phyloP scores from a whole-genome alignment of 345 rosid species.

The Cardamine occulta region DNA sequence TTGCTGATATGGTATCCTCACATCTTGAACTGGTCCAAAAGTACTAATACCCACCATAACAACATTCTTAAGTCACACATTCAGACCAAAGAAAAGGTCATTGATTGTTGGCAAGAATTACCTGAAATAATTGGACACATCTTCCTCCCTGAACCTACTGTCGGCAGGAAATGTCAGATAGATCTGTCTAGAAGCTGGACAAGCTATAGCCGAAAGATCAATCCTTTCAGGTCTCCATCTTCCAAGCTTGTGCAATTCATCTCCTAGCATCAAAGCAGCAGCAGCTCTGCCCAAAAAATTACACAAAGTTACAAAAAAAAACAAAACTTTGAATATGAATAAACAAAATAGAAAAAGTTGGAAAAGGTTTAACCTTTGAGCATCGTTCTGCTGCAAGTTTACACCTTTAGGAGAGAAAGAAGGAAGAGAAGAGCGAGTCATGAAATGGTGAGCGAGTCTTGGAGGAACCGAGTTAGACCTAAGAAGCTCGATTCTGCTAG shows the following conservation, averaged over 20 bases:
- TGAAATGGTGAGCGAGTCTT: conserved; percentile 67
- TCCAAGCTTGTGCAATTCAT: conserved; percentile 67
- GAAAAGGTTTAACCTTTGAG: conserved; percentile 56
- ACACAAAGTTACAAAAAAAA: not conserved
- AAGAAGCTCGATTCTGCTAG: conserved; percentile 76
- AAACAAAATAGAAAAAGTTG: not conserved
- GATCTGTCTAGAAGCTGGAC: conserved; percentile 95
- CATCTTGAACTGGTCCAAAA: conserved; percentile 97
- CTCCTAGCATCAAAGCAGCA: conserved; percentile 73
- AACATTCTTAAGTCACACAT: conserved; percentile 26
- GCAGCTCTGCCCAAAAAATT: conserved; percentile 51
- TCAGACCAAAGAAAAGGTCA: conserved; percentile 19
- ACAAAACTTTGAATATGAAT: not conserved
- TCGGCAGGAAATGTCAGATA: conserved; percentile 97
- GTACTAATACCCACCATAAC: conserved; percentile 49
- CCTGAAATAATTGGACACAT: conserved; percentile 92
- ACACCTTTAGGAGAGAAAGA: conserved; percentile 75
- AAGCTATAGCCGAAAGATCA: conserved; percentile 61
- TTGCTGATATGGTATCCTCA: conserved; percentile 93
- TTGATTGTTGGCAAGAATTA: conserved; percentile 16
- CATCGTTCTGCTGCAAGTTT: conserved; percentile 65
- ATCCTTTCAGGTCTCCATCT: conserved; percentile 81
- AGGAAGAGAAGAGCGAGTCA: conserved; percentile 55
- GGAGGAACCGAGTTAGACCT: conserved; percentile 83
- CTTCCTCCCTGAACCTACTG: conserved; percentile 91